A percentile compares a stretch with the other conserved stretches of the same genome.
Evolutionary conservation across 805 yeast genomes (phyloP).

Genomic region (Henningerozyma blattae): DNA sequence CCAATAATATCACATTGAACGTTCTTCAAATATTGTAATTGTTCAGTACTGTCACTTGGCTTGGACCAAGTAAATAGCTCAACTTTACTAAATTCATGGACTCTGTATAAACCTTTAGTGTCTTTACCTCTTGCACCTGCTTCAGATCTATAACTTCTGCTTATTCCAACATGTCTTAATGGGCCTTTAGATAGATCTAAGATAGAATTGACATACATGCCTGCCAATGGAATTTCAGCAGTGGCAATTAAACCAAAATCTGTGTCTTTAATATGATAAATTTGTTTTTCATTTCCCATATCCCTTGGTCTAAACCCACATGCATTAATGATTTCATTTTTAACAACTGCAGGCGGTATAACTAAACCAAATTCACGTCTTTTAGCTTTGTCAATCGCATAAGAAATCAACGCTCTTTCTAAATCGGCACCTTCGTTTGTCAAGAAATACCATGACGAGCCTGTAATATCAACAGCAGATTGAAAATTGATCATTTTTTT

Average conservation of each 20-base stretch:
- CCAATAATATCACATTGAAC: constrained; percentile 55
- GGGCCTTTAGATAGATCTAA: constrained; percentile 38
- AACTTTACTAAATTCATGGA: constrained; percentile 93
- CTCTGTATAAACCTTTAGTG: constrained; percentile 84
- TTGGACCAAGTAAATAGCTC: constrained; percentile 74
- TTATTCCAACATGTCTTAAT: constrained; percentile 58
- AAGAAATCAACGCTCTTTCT: constrained; percentile 83
- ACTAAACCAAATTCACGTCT: constrained; percentile 67
- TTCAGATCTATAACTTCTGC: constrained; percentile 86
- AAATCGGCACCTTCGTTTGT: constrained; percentile 74
- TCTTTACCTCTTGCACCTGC: constrained; percentile 95
- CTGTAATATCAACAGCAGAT: constrained; percentile 64
- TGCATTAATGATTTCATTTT: constrained; percentile 63
- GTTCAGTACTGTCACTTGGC: constrained; percentile 31
- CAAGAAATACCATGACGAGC: constrained; percentile 77
- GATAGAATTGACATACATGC: constrained; percentile 44
- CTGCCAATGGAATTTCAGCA: constrained; percentile 92
- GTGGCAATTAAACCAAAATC: constrained; percentile 75
- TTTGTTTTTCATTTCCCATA: constrained; percentile 73
- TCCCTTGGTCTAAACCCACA: constrained; percentile 96
- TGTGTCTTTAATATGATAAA: constrained; percentile 48
- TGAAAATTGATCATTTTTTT: constrained; percentile 58
- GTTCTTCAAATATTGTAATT: constrained; percentile 46
- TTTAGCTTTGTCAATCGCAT: constrained; percentile 54
- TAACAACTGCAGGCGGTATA: constrained; percentile 78